phyloP scores from a whole-genome alignment of 139 green algal genomes.

The Closterium sp. region DNA sequence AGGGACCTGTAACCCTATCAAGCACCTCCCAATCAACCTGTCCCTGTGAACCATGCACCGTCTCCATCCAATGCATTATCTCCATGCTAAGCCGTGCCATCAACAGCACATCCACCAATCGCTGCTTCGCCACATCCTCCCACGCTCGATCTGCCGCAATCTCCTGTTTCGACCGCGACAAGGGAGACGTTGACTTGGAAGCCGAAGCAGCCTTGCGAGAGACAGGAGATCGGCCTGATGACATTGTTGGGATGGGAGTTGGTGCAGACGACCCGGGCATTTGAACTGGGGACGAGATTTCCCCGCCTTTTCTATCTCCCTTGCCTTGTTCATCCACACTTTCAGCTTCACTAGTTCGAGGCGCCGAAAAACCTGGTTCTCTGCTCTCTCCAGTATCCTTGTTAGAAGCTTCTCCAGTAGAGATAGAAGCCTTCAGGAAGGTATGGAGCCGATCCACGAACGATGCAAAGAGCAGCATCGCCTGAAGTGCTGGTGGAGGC shows the following conservation, averaged over 20 bases:
- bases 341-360: not conserved
- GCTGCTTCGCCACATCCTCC: conserved; percentile 29
- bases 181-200: not conserved
- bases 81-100: conserved; percentile 33
- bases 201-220: not conserved
- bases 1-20: not conserved
- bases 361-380: not conserved
- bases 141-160: conserved; percentile 8
- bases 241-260: not conserved
- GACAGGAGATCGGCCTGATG: not conserved
- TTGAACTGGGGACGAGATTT: not conserved
- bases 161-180: conserved; percentile 2
- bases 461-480: conserved; percentile 47
- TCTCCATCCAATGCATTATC: conserved; percentile 42
- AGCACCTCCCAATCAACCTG: not conserved
- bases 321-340: not conserved
- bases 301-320: not conserved
- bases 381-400: not conserved
- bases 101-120: conserved; percentile 22
- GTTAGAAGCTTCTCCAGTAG: not conserved
- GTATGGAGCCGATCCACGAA: conserved; percentile 48
- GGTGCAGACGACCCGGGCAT: not conserved
- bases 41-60: conserved; percentile 11
- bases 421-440: conserved; percentile 30
- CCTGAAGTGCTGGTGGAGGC: not conserved